Evolutionary conservation across 2,329 filamentous ascomycete genomes (phyloP), one percentile per base, ranked within the genome.

Genomic region (Fulvia fulva): DNA sequence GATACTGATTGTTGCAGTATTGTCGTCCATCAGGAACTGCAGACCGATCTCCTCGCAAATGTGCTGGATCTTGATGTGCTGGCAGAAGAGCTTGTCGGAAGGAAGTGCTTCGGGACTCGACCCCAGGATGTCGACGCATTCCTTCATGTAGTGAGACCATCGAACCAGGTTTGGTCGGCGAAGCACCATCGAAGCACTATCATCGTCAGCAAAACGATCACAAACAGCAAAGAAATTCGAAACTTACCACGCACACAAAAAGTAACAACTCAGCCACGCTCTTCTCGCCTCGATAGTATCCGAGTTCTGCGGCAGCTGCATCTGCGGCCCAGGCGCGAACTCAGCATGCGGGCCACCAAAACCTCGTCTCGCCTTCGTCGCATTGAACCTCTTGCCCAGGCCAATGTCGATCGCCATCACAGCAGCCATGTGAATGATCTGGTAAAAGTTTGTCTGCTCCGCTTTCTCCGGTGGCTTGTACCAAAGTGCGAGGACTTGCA

Each of bases 371-470:
- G 67, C 67, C 57, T 67, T 72, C 63, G 21, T 71, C 62, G 76
- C n/a, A 65, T 77, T 69, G 61, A 73, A 72, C 63, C 80, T 78
- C 62, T 83, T 82, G 16, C 87, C 89, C 6, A 96, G 82, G 0
- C 91, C 91, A 32, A 96, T 82, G 66, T 96, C 91, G 55, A 95
- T 85, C 25, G 87, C 88, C 86, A 96, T 90, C 65, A 90, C 83
- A 50, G 87, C 87, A 1, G 89, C 88, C 69, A 90, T 85, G 71
- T 96, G 90, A 47, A 91, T 85, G 64, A 94, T 82, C 76, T 93
- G 89, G 75, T 94, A 96, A 72, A 94, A 95, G 70, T 94, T 94
- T 68, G 93, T 84, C 74, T 94, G 88, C 68, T 95, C 90, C 59
- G 89, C 89, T 66, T 89, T 83, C 64, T 93, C 87, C 0, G 91